Conservation (phyloP, 495 filamentous ascomycete genomes). For the Tuber aestivum region DNA sequence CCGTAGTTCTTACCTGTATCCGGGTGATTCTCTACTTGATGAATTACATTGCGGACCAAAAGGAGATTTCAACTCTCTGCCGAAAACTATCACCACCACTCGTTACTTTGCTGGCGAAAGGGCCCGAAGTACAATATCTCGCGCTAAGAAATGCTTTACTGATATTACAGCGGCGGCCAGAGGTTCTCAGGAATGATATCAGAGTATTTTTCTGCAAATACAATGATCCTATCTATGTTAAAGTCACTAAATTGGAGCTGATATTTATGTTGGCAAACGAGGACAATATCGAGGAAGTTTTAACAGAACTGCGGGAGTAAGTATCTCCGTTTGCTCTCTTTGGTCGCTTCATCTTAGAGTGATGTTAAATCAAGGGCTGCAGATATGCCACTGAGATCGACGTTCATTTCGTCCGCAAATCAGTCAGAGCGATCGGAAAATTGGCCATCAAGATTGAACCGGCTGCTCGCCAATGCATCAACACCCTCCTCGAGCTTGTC, state of each 20-base stretch:
- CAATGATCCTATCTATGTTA: slow-evolving; percentile 99
- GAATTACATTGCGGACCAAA: slow-evolving; percentile 96
- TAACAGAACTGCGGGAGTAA: slow-evolving; percentile 89
- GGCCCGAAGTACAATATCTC: slow-evolving; percentile 94
- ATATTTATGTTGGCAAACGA: slow-evolving; percentile 99
- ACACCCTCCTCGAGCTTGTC: slow-evolving; percentile 85
- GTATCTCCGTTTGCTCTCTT: slow-evolving; percentile 24
- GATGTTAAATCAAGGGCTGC: not conserved
- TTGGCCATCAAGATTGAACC: slow-evolving; percentile 98
- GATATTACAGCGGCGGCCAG: slow-evolving; percentile 86
- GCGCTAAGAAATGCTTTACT: slow-evolving; percentile 89
- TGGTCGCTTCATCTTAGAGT: not conserved
- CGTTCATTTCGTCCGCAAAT: slow-evolving; percentile 96
- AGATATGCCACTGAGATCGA: slow-evolving; percentile 96
- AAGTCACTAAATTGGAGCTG: slow-evolving; percentile 96
- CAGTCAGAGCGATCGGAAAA: slow-evolving; percentile 95
- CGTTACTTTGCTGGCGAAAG: slow-evolving; percentile 91
- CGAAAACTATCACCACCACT: slow-evolving; percentile 92
- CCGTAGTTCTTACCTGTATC: slow-evolving; percentile 92
- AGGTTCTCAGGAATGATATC: slow-evolving; percentile 93
- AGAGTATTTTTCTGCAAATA: slow-evolving; percentile 99
- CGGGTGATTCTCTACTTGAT: slow-evolving; percentile 94
- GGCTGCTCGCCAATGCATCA: slow-evolving; percentile 81
- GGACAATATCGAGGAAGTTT: slow-evolving; percentile 89
- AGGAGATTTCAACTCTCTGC: slow-evolving; percentile 80